Conservation (phyloP, 805 yeast species). For the Nakazawaea holstii region DNA sequence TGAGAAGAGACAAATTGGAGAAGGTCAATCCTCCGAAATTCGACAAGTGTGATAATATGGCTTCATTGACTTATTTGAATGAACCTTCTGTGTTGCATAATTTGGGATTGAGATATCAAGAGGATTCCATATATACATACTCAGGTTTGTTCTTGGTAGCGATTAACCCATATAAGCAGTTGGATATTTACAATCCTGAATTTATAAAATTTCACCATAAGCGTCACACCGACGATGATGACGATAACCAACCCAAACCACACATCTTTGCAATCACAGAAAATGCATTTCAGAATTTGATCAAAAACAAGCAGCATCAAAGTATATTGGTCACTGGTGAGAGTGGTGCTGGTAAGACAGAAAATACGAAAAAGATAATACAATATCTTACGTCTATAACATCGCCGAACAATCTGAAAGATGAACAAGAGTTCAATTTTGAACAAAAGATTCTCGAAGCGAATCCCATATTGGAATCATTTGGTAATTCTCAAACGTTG, state of each 20-base stretch:
- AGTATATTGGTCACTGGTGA: constrained; percentile 97
- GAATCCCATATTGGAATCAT: constrained; percentile 91
- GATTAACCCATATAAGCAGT: constrained; percentile 78
- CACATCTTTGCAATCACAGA: constrained; percentile 92
- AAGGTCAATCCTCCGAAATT: constrained; percentile 86
- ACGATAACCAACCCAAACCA: constrained; percentile 40
- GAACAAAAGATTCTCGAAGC: constrained; percentile 88
- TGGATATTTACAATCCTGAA: constrained; percentile 65
- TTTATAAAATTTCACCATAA: constrained; percentile 50
- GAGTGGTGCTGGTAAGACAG: constrained; percentile 98
- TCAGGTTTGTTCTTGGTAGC: constrained; percentile 96
- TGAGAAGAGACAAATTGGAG: constrained; percentile 41
- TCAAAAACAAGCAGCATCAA: constrained; percentile 69
- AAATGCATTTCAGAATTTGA: constrained; percentile 72
- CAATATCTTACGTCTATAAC: constrained; percentile 85
- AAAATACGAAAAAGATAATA: constrained; percentile 90
- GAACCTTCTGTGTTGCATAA: constrained; percentile 95
- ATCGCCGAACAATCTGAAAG: constrained; percentile 19
- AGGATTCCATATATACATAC: constrained; percentile 83
- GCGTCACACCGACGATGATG: constrained; percentile 9
- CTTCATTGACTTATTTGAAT: constrained; percentile 87
- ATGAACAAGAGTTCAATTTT: constrained; percentile 39
- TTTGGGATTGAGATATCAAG: constrained; percentile 66
- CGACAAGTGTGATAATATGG: constrained; percentile 91
- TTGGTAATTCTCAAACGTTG: constrained; percentile 95